Percentiles rank a stretch among this genome's conserved stretches.
Conservation (phyloP, 2,329 filamentous ascomycete genomes). For the Hypoxylon sp. region DNA sequence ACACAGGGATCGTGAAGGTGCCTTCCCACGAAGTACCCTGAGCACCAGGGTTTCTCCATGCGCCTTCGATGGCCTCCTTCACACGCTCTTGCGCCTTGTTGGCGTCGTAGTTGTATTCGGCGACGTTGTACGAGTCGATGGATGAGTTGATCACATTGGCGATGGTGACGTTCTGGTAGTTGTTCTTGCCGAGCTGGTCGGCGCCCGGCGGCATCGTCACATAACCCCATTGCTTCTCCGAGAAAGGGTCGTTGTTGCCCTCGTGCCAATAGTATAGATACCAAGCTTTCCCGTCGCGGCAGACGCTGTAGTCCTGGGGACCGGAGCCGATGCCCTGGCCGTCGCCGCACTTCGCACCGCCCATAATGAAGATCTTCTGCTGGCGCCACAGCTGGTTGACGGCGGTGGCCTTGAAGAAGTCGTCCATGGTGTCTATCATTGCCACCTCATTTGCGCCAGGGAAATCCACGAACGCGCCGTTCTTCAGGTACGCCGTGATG, state of each 20-base stretch:
- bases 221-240: conserved; percentile 25
- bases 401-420: conserved; percentile 20
- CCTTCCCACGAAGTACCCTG: conserved; percentile 21
- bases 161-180: conserved; percentile 18
- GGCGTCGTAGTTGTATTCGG: conserved; percentile 28
- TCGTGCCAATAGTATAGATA: conserved; percentile 37
- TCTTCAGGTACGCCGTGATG: conserved; percentile 19
- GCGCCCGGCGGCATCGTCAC: conserved; percentile 21
- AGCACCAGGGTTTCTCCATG: conserved; percentile 18
- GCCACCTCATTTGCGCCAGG: conserved; percentile 19
- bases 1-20: conserved; percentile 26
- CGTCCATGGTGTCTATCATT: conserved; percentile 17
- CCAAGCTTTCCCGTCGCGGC: conserved; percentile 27
- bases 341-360: conserved; percentile 23
- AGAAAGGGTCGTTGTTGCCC: conserved; percentile 21
- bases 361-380: conserved; percentile 33
- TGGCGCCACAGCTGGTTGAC: conserved; percentile 29
- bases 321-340: conserved; percentile 24
- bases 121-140: conserved; percentile 34
- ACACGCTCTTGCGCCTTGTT: conserved; percentile 22
- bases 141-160: conserved; percentile 34
- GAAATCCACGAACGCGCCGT: conserved; percentile 24
- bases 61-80: conserved; percentile 17
- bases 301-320: conserved; percentile 25
- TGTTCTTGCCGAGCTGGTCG: conserved; percentile 19